Evolutionary conservation across 345 rosid genomes (phyloP), one percentile per base, ranked within the genome.

Genomic region (Turritis glabra): DNA sequence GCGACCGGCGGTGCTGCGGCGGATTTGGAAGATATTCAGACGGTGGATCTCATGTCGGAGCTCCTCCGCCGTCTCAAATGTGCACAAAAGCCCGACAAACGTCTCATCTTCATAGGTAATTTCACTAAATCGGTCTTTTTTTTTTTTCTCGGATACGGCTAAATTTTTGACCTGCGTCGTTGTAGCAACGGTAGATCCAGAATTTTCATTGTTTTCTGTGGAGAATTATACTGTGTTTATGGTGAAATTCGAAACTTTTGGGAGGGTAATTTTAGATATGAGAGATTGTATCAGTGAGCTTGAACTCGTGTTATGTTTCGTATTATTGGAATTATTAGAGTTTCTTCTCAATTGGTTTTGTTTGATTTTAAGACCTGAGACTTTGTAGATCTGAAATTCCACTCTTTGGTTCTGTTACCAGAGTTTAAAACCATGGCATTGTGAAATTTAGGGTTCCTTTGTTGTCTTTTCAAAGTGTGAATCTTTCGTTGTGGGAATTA

Each of bases 51-150:
- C 68, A 86, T 90, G 96, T 83, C 85, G 50, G 97, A 93, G 82
- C 87, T 93, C 67, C 93, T 93, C 75, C 97, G 92, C 35, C 93
- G 97, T 22, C 22, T 93, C 75, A 86, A 84, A 78, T 93, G 98
- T 83, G 80, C 97, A 9, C 65, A 88, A 62, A 89, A 86, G 70
- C 96, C 96, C 9, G 97, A 90, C 85, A 90, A 89, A 72, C 93
- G 96, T 69, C 93, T 93, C 87, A 79, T 93, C 74, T 88, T 93
- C 84, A 84, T 93, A 7, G 98, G 98, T 91, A 9, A 75, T 18
- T 23, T 54, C 19, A 51, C 67, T 52, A 25, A 40, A 13, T 26
- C 22, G 23, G 8, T 22, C 51, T 9, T 40, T 15, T 22, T 32
- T 2, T 27, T 23, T 41, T 26, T 47, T 60, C 41, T 35, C 37